Conservation (phyloP, 345 rosid species). For the Erodium maritimum region DNA sequence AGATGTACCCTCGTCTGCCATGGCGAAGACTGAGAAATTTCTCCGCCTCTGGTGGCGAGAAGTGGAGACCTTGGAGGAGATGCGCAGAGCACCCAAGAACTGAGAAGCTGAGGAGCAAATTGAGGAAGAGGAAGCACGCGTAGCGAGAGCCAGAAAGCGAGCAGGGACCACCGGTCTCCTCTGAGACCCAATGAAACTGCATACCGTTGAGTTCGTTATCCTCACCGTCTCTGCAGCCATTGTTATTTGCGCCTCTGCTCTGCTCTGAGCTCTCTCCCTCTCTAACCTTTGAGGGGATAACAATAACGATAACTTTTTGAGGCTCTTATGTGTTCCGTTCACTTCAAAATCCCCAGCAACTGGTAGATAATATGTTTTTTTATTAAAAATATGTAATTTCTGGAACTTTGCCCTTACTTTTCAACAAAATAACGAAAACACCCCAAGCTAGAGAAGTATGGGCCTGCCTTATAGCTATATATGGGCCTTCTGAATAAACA, state of each 20-base stretch:
- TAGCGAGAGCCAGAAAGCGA: conserved; percentile 33
- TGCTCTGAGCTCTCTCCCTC: neutral
- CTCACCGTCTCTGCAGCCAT: conserved; percentile 77
- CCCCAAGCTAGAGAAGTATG: too few species aligned
- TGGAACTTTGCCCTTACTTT: too few species aligned
- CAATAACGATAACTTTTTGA: neutral
- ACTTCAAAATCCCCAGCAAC: neutral
- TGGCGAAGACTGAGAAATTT: conserved; percentile 65
- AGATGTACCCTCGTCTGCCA: conserved; percentile 52
- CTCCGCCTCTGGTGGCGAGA: conserved; percentile 22
- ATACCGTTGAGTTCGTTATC: conserved; percentile 38
- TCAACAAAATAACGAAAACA: too few species aligned
- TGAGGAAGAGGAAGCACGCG: conserved; percentile 34
- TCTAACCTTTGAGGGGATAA: neutral
- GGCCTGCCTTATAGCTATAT: too few species aligned
- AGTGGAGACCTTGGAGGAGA: conserved; percentile 24
- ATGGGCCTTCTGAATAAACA: too few species aligned
- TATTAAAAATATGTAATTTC: too few species aligned
- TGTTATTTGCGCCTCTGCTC: too few species aligned
- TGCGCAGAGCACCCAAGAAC: conserved; percentile 37
- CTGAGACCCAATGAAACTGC: conserved; percentile 50
- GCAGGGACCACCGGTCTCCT: conserved; percentile 30
- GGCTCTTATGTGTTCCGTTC: neutral
- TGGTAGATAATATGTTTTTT: neutral
- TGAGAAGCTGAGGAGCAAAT: conserved; percentile 40